Percentiles rank a stretch among this genome's conserved stretches.
These are phyloP conservation scores for Ophiosphaerella herpotricha DNA, from an alignment of 2,329 filamentous ascomycete species.

Conservation along the genomic window DNA sequence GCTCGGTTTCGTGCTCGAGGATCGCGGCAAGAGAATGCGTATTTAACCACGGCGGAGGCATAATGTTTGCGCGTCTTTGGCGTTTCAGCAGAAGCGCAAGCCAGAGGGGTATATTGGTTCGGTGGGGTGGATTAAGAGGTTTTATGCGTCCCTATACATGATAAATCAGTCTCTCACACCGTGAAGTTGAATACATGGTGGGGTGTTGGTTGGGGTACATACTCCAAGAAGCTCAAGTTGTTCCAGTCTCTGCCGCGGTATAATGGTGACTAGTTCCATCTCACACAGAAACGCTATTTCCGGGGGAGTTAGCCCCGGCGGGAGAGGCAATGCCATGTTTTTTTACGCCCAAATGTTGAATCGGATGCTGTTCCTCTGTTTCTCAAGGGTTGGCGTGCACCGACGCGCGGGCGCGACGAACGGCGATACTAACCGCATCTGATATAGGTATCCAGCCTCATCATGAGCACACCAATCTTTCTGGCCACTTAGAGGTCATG, in stretches of 20 bases:
- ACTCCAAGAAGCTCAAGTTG: slow-evolving; percentile 84
- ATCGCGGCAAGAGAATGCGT: slow-evolving; percentile 75
- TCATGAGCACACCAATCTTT: slow-evolving; percentile 15
- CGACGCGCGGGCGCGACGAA: slow-evolving; percentile 12
- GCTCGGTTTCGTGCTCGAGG: slow-evolving; percentile 77
- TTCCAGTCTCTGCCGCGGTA: slow-evolving; percentile 89
- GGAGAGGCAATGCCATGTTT: slow-evolving; percentile 65
- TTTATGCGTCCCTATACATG: slow-evolving; percentile 72
- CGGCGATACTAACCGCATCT: slow-evolving; percentile 19
- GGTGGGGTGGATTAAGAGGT: slow-evolving; percentile 77
- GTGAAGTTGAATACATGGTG: slow-evolving; percentile 11
- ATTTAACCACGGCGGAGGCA: slow-evolving; percentile 87
- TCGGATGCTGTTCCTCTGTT: not conserved
- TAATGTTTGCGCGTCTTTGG: slow-evolving; percentile 89
- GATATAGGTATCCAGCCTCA: slow-evolving; percentile 15
- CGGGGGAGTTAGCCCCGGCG: slow-evolving; percentile 73
- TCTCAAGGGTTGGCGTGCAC: slow-evolving; percentile 13
- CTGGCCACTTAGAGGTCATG: slow-evolving; percentile 11
- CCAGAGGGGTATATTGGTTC: slow-evolving; percentile 84
- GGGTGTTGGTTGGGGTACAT: slow-evolving; percentile 53
- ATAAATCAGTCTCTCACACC: slow-evolving; percentile 7
- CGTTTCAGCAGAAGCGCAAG: slow-evolving; percentile 93
- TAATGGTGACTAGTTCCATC: slow-evolving; percentile 93
- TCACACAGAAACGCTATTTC: slow-evolving; percentile 95
- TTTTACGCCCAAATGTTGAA: slow-evolving; percentile 25